These are phyloP conservation scores for Myxozyma mucilagina DNA, from an alignment of 805 yeast species.

Conservation along the genomic window DNA sequence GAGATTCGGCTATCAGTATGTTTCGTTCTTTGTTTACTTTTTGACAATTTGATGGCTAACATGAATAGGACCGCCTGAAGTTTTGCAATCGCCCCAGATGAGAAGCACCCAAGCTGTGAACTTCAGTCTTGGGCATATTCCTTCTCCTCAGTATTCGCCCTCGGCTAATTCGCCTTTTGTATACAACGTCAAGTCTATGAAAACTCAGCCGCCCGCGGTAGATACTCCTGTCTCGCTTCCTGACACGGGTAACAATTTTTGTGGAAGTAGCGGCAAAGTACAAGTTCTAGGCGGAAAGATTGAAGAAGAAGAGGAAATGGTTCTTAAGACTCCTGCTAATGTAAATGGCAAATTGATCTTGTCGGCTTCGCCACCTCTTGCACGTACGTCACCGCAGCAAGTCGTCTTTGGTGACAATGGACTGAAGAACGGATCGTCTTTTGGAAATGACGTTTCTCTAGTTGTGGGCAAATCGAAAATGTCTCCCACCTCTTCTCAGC, in stretches of 20 bases:
- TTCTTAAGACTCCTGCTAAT: constrained; percentile 10
- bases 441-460: neutral
- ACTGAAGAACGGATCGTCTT: neutral
- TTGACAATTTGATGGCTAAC: neutral
- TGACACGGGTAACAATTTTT: neutral
- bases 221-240: constrained; percentile 11
- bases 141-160: constrained; percentile 14
- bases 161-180: constrained; percentile 12
- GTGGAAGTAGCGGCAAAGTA: neutral
- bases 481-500: neutral
- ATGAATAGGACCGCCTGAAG: neutral
- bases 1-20: constrained; percentile 1
- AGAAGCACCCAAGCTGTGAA: neutral
- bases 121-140: neutral
- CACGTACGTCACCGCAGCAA: neutral
- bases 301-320: constrained; percentile 6
- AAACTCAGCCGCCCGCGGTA: neutral
- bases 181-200: constrained; percentile 9
- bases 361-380: neutral
- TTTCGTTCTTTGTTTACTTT: neutral
- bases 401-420: neutral
- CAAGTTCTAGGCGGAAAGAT: neutral
- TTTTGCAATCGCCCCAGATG: neutral
- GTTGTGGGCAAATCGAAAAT: neutral
- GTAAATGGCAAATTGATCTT: neutral